Evolutionary conservation across 257 asterid genomes (phyloP).

Genomic region (Striga asiatica): DNA sequence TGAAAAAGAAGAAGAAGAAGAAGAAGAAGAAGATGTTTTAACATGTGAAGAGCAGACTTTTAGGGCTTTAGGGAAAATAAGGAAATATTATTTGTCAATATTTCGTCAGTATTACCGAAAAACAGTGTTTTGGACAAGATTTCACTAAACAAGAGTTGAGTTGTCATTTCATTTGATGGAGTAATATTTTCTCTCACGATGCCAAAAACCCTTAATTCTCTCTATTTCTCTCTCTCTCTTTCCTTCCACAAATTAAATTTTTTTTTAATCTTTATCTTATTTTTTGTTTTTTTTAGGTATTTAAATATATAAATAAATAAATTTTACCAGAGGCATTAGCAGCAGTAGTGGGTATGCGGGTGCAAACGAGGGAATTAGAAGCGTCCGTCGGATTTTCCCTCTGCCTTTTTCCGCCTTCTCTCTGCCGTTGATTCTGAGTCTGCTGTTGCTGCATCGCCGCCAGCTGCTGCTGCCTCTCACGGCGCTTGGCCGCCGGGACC

Average conservation of each 20-base stretch:
- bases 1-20: not conserved
- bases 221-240: too few species aligned
- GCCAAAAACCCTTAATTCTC: too few species aligned
- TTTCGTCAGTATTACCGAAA: conserved; percentile 34
- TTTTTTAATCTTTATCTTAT: too few species aligned
- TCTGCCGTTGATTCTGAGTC: conserved; percentile 10
- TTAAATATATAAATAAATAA: not conserved
- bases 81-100: conserved; percentile 33
- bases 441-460: conserved; percentile 31
- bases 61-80: too few species aligned
- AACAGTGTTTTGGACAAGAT: conserved; percentile 26
- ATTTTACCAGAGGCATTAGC: conserved; percentile 19
- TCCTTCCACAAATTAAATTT: too few species aligned
- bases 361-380: conserved; percentile 46
- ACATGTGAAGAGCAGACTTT: too few species aligned
- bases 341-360: conserved; percentile 37
- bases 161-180: too few species aligned
- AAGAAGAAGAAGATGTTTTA: too few species aligned
- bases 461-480: conserved; percentile 59
- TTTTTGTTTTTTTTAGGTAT: too few species aligned
- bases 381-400: conserved; percentile 26
- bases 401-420: conserved; percentile 27
- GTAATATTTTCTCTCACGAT: too few species aligned
- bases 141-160: too few species aligned
- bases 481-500: conserved; percentile 82